phyloP scores from a whole-genome alignment of 495 filamentous ascomycete genomes.

The Ramalina intermedia region DNA sequence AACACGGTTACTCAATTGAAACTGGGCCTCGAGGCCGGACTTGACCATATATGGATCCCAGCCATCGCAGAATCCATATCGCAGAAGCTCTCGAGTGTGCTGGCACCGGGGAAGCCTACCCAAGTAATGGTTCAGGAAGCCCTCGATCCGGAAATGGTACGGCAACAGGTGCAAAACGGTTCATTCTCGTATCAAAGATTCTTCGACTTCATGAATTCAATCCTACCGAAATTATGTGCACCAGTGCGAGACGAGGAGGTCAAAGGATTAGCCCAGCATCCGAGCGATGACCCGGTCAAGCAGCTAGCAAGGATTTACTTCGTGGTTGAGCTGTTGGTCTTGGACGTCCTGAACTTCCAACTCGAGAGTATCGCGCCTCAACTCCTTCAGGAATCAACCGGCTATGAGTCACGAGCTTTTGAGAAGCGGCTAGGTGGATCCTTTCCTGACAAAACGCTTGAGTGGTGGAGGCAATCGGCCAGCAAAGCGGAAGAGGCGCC shows the following conservation, averaged over 20 bases:
- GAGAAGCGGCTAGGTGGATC: slow-evolving; percentile 51
- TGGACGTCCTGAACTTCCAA: slow-evolving; percentile 92
- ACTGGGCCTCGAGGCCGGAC: slow-evolving; percentile 51
- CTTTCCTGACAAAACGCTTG: slow-evolving; percentile 47
- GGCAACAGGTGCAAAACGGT: slow-evolving; percentile 61
- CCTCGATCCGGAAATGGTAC: slow-evolving; percentile 65
- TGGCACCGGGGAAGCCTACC: slow-evolving; percentile 66
- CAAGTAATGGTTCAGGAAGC: slow-evolving; percentile 72
- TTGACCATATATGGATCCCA: slow-evolving; percentile 63
- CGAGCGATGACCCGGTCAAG: slow-evolving; percentile 65
- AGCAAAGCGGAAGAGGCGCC: slow-evolving; percentile 56
- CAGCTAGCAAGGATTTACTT: slow-evolving; percentile 70
- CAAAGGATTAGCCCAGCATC: slow-evolving; percentile 59
- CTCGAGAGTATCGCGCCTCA: slow-evolving; percentile 65
- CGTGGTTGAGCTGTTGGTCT: slow-evolving; percentile 78
- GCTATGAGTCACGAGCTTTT: slow-evolving; percentile 72
- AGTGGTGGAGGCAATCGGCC: slow-evolving; percentile 59
- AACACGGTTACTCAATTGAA: slow-evolving; percentile 70
- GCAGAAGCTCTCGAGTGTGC: slow-evolving; percentile 65
- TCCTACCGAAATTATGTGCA: slow-evolving; percentile 89
- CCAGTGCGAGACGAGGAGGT: slow-evolving; percentile 79
- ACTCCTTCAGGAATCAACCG: slow-evolving; percentile 64
- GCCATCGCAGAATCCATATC: slow-evolving; percentile 75
- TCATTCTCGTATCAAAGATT: slow-evolving; percentile 88
- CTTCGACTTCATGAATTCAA: slow-evolving; percentile 74